Conservation (phyloP, 352 stramenopile genomes). For the Elongisporangium senticosum region DNA sequence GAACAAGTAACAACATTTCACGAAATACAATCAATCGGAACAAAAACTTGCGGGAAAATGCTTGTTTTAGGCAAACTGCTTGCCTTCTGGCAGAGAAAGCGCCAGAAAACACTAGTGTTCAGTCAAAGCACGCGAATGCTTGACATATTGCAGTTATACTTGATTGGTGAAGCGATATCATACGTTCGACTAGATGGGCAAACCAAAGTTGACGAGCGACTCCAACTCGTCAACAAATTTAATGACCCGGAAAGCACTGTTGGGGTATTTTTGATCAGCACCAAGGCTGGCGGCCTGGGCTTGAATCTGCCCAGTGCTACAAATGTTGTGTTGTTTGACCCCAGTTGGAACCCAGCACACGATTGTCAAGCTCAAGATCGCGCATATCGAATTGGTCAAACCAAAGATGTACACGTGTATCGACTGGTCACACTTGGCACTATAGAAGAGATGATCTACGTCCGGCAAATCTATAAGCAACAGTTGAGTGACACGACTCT, state of each 20-base stretch:
- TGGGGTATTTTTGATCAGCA: conserved; percentile 77
- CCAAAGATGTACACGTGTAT: conserved; percentile 82
- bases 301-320: conserved; percentile 75
- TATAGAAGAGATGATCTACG: conserved; percentile 89
- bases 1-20: conserved; percentile 54
- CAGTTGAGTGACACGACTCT: conserved; percentile 78
- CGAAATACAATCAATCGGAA: conserved; percentile 49
- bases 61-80: conserved; percentile 69
- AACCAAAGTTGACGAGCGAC: conserved; percentile 68
- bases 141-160: conserved; percentile 73
- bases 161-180: conserved; percentile 54
- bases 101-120: conserved; percentile 67
- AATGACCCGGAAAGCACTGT: conserved; percentile 49
- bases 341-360: conserved; percentile 83
- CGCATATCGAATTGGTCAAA: conserved; percentile 84
- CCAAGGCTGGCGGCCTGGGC: conserved; percentile 62
- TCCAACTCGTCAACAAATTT: conserved; percentile 71
- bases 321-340: conserved; percentile 86
- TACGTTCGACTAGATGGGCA: conserved; percentile 67
- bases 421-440: conserved; percentile 77
- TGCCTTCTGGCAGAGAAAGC: conserved; percentile 51
- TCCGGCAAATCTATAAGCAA: conserved; percentile 85
- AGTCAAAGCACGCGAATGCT: conserved; percentile 79
- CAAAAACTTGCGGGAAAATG: conserved; percentile 79
- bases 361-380: conserved; percentile 82